These are phyloP conservation scores for Aegilops umbellulata DNA, from an alignment of 176 grass and related monocot genomes.

Conservation along the genomic window DNA sequence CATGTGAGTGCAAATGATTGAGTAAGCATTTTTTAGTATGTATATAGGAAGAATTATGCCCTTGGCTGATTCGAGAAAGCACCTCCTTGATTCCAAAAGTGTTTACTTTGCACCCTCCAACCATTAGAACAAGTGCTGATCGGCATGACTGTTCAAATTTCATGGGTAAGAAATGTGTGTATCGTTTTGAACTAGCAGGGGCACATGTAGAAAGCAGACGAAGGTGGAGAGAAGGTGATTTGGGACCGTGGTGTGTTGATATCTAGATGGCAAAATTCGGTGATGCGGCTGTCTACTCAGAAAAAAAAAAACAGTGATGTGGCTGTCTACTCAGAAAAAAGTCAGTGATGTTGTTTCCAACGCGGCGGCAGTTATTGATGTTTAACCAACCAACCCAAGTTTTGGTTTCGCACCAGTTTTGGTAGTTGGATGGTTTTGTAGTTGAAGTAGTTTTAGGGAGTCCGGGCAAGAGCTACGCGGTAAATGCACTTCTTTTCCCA, in stretches of 20 bases:
- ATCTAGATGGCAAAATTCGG: neutral
- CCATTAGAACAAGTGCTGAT: neutral
- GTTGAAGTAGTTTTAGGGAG: neutral
- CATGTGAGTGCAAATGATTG: conserved; percentile 59
- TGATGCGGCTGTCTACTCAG: neutral
- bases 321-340: neutral
- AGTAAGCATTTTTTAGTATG: conserved; percentile 2
- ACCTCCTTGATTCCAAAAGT: neutral
- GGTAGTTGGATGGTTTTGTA: neutral
- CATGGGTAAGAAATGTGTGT: neutral
- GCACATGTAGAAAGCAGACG: neutral
- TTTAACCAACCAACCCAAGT: neutral
- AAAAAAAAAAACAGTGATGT: neutral
- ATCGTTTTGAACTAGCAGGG: neutral
- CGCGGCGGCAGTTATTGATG: neutral
- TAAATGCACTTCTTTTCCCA: neutral
- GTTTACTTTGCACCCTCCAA: neutral
- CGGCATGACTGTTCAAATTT: neutral
- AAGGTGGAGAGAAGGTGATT: neutral
- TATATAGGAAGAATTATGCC: neutral
- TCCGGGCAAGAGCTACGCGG: neutral
- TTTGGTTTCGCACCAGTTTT: neutral
- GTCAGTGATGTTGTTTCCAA: neutral
- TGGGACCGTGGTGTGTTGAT: neutral
- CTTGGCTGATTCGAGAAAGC: neutral